These are phyloP conservation scores for Fusarium xyrophilum DNA, from an alignment of 2,329 filamentous ascomycete species.

Conservation along the genomic window DNA sequence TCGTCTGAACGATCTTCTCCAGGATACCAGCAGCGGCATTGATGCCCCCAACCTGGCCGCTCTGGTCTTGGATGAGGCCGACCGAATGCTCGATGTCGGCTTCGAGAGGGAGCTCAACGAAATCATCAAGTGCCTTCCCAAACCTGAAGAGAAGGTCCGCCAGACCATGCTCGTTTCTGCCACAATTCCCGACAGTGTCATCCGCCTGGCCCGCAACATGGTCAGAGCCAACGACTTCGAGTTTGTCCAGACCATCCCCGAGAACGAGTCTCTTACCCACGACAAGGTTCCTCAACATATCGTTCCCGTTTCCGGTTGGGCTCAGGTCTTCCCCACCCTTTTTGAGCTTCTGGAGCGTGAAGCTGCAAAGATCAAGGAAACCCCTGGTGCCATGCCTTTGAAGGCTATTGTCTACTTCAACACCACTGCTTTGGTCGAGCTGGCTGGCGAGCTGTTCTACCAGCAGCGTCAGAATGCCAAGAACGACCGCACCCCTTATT, in stretches of 20 bases:
- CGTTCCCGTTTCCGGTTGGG: conserved; percentile 70
- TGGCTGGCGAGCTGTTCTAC: conserved; percentile 64
- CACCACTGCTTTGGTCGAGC: conserved; percentile 74
- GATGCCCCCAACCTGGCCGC: conserved; percentile 84
- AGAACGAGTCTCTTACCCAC: conserved; percentile 85
- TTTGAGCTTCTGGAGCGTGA: conserved; percentile 76
- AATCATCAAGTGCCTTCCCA: conserved; percentile 70
- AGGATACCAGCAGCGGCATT: conserved; percentile 68
- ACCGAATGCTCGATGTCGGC: conserved; percentile 97
- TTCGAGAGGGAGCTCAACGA: conserved; percentile 71
- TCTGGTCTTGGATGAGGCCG: conserved; percentile 94
- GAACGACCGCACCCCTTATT: conserved; percentile 48
- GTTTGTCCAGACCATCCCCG: conserved; percentile 86
- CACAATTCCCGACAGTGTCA: conserved; percentile 85
- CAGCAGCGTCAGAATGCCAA: conserved; percentile 47
- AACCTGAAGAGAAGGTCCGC: conserved; percentile 67
- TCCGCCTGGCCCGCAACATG: conserved; percentile 76
- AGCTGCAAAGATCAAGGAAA: conserved; percentile 51
- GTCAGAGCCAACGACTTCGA: conserved; percentile 82
- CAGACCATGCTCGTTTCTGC: conserved; percentile 97
- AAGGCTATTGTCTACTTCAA: conserved; percentile 97
- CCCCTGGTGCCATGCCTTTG: conserved; percentile 66
- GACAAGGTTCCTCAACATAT: conserved; percentile 81
- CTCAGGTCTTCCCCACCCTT: conserved; percentile 78
- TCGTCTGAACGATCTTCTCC: conserved; percentile 81